A percentile compares a stretch with the other conserved stretches of the same genome.
Evolutionary conservation across 257 asterid genomes (phyloP).

Genomic region (Cinchona pubescens): DNA sequence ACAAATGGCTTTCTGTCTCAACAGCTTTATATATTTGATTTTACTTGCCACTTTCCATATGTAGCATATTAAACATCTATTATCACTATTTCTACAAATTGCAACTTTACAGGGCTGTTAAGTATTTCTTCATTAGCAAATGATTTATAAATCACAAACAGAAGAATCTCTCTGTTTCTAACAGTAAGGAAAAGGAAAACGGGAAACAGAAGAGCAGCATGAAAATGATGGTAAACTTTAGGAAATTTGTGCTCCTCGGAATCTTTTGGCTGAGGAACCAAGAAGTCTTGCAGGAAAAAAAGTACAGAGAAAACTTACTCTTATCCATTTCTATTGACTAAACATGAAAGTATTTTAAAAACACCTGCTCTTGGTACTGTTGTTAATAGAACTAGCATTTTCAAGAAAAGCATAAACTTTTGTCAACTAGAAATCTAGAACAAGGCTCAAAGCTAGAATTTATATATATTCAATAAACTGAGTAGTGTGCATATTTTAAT

Average conservation of each 20-base stretch:
- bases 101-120: not conserved
- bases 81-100: not conserved
- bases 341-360: not conserved
- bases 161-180: not conserved
- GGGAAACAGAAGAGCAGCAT: not conserved
- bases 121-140: not conserved
- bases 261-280: not conserved
- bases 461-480: not conserved
- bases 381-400: not conserved
- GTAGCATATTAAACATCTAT: not conserved
- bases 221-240: not conserved
- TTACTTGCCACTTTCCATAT: no score
- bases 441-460: not conserved
- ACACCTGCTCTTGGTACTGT: not conserved
- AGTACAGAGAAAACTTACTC: no score
- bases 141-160: not conserved
- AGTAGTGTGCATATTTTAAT: not conserved
- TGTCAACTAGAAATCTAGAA: not conserved
- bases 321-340: no score
- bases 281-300: not conserved
- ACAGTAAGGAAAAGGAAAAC: not conserved
- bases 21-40: no score
- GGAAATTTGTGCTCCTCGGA: not conserved
- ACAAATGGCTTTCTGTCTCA: no score
- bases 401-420: not conserved